Conservation (phyloP, 2,329 filamentous ascomycete genomes). For the Phyllosticta citrichinensis region DNA sequence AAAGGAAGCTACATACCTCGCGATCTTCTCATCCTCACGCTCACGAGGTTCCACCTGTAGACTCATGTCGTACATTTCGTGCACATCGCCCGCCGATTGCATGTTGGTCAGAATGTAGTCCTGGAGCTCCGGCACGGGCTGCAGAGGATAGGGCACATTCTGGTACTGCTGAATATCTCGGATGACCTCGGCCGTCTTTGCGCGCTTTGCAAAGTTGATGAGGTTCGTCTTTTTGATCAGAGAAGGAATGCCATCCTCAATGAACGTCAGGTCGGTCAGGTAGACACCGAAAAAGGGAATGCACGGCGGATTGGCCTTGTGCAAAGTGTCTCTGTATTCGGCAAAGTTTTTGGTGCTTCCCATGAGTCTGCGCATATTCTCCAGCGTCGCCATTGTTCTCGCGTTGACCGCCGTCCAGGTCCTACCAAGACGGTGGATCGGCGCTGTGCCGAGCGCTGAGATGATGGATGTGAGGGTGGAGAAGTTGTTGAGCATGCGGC, state of each 20-base stretch:
- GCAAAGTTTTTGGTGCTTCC: conserved; percentile 96
- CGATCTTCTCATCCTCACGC: conserved; percentile 98
- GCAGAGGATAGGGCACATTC: conserved; percentile 88
- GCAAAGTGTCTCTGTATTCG: conserved; percentile 87
- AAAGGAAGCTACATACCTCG: conserved; percentile 51
- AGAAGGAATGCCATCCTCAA: conserved; percentile 94
- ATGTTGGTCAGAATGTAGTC: conserved; percentile 97
- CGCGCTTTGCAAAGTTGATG: conserved; percentile 97
- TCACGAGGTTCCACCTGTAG: conserved; percentile 87
- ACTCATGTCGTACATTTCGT: conserved; percentile 99
- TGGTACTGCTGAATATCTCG: conserved; percentile 98
- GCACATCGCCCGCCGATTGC: conserved; percentile 88
- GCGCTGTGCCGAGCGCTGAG: conserved; percentile 85
- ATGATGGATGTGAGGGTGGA: conserved; percentile 97
- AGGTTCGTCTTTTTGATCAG: conserved; percentile 92
- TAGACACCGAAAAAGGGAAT: conserved; percentile 99
- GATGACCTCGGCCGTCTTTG: conserved; percentile 96
- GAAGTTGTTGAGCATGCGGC: conserved; percentile 86
- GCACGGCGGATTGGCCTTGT: conserved; percentile 88
- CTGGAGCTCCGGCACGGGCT: conserved; percentile 82
- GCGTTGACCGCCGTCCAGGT: conserved; percentile 93
- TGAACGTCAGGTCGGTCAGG: conserved; percentile 93
- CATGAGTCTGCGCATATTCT: conserved; percentile 91
- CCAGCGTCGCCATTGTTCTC: conserved; percentile 67
- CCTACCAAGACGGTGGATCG: conserved; percentile 83